A percentile compares a stretch with the other conserved stretches of the same genome.
Conservation (phyloP, 805 yeast genomes). For the Suhomyces canberraensis region DNA sequence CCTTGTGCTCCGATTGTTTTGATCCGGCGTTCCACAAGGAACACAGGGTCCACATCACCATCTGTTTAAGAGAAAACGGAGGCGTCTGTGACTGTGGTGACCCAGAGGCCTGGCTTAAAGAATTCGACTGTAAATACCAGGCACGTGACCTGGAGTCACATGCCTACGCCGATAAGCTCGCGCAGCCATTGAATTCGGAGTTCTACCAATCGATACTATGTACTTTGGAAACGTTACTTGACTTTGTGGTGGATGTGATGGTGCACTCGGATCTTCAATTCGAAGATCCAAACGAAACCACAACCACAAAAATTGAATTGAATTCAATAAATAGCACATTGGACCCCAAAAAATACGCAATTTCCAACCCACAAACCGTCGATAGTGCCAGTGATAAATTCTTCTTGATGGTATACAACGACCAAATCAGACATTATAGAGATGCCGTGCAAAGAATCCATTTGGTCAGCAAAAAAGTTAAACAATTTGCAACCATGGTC, state of each 20-base stretch:
- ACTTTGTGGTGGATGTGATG: constrained; percentile 62
- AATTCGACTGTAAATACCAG: constrained; percentile 43
- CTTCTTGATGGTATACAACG: constrained; percentile 68
- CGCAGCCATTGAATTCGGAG: constrained; percentile 39
- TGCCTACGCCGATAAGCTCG: not conserved
- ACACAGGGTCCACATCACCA: constrained; percentile 65
- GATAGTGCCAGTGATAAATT: constrained; percentile 41
- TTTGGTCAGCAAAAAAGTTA: constrained; percentile 59
- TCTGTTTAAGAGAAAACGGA: constrained; percentile 65
- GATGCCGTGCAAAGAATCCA: constrained; percentile 70
- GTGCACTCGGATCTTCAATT: constrained; percentile 44
- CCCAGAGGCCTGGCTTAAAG: constrained; percentile 71
- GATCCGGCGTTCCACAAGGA: constrained; percentile 65
- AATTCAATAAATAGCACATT: constrained; percentile 32
- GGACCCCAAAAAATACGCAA: constrained; percentile 43
- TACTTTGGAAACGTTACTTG: constrained; percentile 49
- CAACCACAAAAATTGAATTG: constrained; percentile 19
- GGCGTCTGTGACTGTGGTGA: constrained; percentile 92
- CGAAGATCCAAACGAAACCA: constrained; percentile 22
- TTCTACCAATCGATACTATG: constrained; percentile 33
- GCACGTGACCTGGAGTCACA: constrained; percentile 15
- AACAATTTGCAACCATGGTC: constrained; percentile 69
- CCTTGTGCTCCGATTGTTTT: constrained; percentile 75
- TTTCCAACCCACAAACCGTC: constrained; percentile 33
- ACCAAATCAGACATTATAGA: constrained; percentile 68